Conservation (phyloP, 805 yeast genomes). For the Kodamaea restingae region DNA sequence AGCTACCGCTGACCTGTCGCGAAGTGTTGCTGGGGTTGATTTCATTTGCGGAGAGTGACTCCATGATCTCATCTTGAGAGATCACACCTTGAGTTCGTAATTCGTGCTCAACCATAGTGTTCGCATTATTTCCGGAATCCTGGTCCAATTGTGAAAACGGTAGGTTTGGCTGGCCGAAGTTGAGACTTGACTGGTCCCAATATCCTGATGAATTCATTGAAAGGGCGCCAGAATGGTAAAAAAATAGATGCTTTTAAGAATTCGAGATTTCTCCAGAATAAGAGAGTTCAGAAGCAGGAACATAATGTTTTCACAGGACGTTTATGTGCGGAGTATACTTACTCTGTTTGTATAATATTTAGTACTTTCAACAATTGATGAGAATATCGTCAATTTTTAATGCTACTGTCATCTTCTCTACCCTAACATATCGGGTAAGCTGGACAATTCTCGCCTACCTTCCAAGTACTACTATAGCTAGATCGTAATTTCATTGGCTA, state of each 20-base stretch:
- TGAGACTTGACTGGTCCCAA: constrained; percentile 19
- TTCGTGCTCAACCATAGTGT: constrained; percentile 15
- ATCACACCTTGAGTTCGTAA: constrained; percentile 27
- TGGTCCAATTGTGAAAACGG: constrained; percentile 4
- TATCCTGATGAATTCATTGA: constrained; percentile 26
- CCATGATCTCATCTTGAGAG: constrained; percentile 27
- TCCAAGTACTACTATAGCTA: too few relatives aligned
- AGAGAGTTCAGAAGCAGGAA: too few relatives aligned
- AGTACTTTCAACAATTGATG: too few relatives aligned
- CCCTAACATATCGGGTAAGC: too few relatives aligned
- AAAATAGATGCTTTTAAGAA: not conserved
- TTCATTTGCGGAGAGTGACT: constrained; percentile 20
- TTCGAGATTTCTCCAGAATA: too few relatives aligned
- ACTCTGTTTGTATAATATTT: too few relatives aligned
- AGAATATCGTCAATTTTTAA: too few relatives aligned
- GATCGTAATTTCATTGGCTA: constrained; percentile 1
- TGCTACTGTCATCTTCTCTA: too few relatives aligned
- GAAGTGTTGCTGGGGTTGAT: not conserved
- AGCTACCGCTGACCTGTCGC: not conserved
- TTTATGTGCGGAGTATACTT: too few relatives aligned
- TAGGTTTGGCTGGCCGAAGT: constrained; percentile 4
- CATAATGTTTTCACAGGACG: too few relatives aligned
- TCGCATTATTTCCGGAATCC: not conserved
- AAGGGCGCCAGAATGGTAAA: not conserved
- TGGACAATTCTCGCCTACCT: too few relatives aligned